Conservation (phyloP, 768 basidiomycete species). For the Astraeus odoratus region DNA sequence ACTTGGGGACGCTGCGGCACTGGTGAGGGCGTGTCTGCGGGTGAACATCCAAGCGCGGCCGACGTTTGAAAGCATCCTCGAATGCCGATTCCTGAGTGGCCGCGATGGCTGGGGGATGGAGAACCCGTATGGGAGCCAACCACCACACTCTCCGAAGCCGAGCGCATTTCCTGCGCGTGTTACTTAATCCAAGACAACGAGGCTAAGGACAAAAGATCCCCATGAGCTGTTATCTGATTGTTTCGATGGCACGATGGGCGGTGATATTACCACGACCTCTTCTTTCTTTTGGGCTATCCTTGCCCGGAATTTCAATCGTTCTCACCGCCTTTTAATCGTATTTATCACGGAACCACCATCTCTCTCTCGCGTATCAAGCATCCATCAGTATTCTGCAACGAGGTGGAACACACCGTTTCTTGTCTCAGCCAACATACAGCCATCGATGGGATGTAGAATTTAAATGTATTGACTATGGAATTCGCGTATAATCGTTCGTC, state of each 20-base stretch:
- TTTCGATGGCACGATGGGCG: not conserved
- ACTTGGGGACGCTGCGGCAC: conserved; percentile 75
- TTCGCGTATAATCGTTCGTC: not conserved
- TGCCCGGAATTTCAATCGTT: not conserved
- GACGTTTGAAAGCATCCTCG: conserved; percentile 75
- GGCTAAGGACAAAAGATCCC: conserved; percentile 6
- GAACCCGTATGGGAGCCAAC: conserved; percentile 23
- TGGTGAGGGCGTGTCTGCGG: conserved; percentile 80
- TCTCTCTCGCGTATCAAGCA: conserved; percentile 5
- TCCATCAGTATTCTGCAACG: conserved; percentile 7
- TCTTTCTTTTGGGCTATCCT: not conserved
- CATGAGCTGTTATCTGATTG: conserved; percentile 4
- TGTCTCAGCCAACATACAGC: conserved; percentile 5
- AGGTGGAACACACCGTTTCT: conserved; percentile 7
- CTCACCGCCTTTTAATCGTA: conserved; percentile 5
- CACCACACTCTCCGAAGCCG: conserved; percentile 19
- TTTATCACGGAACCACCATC: conserved; percentile 9
- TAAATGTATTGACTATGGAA: conserved; percentile 10
- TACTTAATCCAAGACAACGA: conserved; percentile 16
- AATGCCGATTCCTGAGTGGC: conserved; percentile 77
- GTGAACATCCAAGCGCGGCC: conserved; percentile 76
- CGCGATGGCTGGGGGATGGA: conserved; percentile 62
- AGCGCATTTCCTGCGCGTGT: conserved; percentile 27
- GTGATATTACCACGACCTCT: too few relatives aligned
- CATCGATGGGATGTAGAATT: conserved; percentile 4